Conservation (phyloP, 768 basidiomycete species). For the Gymnopilus junonius region DNA sequence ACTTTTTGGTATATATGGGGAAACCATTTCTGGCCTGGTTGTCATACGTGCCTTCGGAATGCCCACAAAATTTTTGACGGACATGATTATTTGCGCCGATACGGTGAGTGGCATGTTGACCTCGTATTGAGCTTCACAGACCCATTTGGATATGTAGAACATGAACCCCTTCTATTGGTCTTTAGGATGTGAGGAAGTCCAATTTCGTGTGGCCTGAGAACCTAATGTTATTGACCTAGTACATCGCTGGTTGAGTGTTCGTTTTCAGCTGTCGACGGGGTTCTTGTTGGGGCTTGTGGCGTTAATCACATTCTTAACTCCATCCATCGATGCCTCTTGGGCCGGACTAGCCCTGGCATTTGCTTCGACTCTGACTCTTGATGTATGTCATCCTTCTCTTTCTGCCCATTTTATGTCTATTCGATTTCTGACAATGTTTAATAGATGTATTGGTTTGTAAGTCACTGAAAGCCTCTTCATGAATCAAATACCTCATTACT, state of each 20-base stretch:
- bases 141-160: constrained; percentile 33
- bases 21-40: constrained; percentile 46
- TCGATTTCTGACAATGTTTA: constrained; percentile 14
- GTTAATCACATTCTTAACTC: constrained; percentile 71
- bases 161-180: constrained; percentile 87
- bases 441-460: constrained; percentile 13
- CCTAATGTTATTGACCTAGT: constrained; percentile 44
- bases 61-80: constrained; percentile 81
- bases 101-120: constrained; percentile 52
- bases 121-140: too few relatives aligned
- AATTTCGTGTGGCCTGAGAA: neutral
- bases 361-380: constrained; percentile 72
- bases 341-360: constrained; percentile 90
- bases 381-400: constrained; percentile 40
- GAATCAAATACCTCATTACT: neutral
- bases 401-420: constrained; percentile 63
- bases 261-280: constrained; percentile 67
- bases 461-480: neutral
- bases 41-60: constrained; percentile 85
- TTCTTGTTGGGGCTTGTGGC: constrained; percentile 77
- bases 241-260: constrained; percentile 87
- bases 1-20: constrained; percentile 47
- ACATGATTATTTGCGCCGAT: constrained; percentile 82
- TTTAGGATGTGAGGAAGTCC: constrained; percentile 69
- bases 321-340: constrained; percentile 72